A percentile compares a stretch with the other conserved stretches of the same genome.
These are phyloP conservation scores for Spencermartinsiella ligniputridi DNA, from an alignment of 1,139 yeast species.

Conservation along the genomic window DNA sequence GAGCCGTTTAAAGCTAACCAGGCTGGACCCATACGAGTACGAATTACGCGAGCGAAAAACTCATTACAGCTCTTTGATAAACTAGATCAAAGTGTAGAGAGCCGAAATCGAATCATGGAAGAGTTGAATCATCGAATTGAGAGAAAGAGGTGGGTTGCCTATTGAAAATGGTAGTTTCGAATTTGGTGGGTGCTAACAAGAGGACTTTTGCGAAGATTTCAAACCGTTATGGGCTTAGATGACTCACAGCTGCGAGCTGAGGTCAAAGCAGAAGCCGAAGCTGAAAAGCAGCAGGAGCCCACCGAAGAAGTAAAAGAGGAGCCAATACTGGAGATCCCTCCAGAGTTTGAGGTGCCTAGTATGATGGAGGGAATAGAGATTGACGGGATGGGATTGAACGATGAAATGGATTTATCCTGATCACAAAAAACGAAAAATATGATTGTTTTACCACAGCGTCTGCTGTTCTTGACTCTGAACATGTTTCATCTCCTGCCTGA, in stretches of 20 bases:
- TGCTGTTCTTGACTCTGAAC: too few species aligned
- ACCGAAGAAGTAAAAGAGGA: neutral
- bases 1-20: conserved; percentile 3
- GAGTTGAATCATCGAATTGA: conserved; percentile 6
- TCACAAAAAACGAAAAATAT: too few species aligned
- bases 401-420: neutral
- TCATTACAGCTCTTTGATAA: conserved; percentile 18
- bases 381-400: neutral
- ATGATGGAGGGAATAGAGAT: conserved; percentile 5
- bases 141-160: conserved; percentile 9
- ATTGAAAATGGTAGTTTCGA: neutral
- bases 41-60: conserved; percentile 19
- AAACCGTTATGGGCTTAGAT: conserved; percentile 16
- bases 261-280: conserved; percentile 4
- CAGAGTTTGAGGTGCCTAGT: conserved; percentile 1
- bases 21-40: conserved; percentile 27
- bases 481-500: too few species aligned
- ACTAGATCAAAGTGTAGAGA: conserved; percentile 19
- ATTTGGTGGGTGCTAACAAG: conserved; percentile 3
- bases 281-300: conserved; percentile 4
- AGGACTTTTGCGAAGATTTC: conserved; percentile 18
- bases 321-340: conserved; percentile 6
- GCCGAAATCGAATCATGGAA: conserved; percentile 12
- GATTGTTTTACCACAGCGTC: too few species aligned
- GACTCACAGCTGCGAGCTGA: conserved; percentile 2